Percentiles rank a stretch among this genome's conserved stretches.
phyloP scores from a whole-genome alignment of 768 basidiomycete genomes.

The Psilocybe tampanensis region DNA sequence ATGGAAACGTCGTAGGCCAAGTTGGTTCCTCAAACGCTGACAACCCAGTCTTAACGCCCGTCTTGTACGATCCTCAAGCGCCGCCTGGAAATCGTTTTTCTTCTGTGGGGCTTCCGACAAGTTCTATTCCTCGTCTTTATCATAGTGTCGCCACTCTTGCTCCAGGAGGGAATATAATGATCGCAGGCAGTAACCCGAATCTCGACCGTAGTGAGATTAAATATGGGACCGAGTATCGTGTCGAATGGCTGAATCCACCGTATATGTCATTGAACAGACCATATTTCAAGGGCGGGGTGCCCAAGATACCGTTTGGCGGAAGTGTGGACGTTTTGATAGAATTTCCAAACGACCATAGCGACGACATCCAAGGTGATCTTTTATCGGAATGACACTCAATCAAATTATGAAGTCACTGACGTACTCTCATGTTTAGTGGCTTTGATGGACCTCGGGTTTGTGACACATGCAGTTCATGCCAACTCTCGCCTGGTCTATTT shows the following conservation, averaged over 20 bases:
- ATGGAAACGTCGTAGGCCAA: conserved; percentile 70
- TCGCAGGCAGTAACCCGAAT: conserved; percentile 86
- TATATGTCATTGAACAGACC: conserved; percentile 74
- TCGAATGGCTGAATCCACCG: conserved; percentile 84
- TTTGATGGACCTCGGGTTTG: conserved; percentile 81
- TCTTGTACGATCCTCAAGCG: conserved; percentile 67
- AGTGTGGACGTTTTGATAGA: conserved; percentile 47
- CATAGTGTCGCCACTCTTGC: conserved; percentile 85
- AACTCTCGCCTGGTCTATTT: conserved; percentile 80
- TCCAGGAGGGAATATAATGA: conserved; percentile 71
- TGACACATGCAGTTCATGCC: conserved; percentile 77
- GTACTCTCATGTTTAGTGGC: conserved; percentile 45
- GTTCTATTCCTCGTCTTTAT: conserved; percentile 73
- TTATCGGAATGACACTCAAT: neutral
- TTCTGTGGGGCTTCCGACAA: conserved; percentile 56
- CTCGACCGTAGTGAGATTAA: conserved; percentile 70
- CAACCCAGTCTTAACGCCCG: conserved; percentile 66
- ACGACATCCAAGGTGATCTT: conserved; percentile 51
- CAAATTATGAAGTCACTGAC: neutral
- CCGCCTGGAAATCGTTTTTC: conserved; percentile 61
- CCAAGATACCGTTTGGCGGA: conserved; percentile 46
- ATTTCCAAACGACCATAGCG: conserved; percentile 31
- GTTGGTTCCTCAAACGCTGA: conserved; percentile 81
- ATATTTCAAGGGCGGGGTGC: conserved; percentile 36
- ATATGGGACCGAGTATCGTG: conserved; percentile 87